phyloP scores from a whole-genome alignment of 805 yeast genomes.

The Wickerhamiella vanderwaltii region DNA sequence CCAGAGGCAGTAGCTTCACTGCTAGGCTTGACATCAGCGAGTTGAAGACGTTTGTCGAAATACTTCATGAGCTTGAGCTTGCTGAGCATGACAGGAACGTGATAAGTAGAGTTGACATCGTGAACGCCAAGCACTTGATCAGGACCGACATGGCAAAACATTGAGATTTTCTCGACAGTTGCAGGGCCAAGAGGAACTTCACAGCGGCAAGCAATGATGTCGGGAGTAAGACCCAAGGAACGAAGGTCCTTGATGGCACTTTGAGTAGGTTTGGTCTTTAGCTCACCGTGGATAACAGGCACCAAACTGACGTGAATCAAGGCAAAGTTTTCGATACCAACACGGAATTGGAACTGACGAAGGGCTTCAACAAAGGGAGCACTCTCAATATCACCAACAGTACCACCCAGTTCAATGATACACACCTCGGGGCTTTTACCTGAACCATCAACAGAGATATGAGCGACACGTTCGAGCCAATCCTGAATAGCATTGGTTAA shows the following conservation, averaged over 20 bases:
- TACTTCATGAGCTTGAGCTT: conserved; percentile 76
- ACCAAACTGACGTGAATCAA: conserved; percentile 93
- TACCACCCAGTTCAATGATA: conserved; percentile 96
- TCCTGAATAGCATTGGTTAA: conserved; percentile 95
- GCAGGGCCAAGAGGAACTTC: conserved; percentile 64
- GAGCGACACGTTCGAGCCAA: conserved; percentile 91
- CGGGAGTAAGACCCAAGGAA: conserved; percentile 88
- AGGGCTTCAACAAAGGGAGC: conserved; percentile 99
- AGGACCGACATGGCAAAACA: conserved; percentile 99
- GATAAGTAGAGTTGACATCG: conserved; percentile 93
- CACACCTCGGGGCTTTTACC: conserved; percentile 91
- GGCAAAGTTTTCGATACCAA: conserved; percentile 87
- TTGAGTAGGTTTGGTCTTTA: conserved; percentile 98
- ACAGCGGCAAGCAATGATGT: conserved; percentile 97
- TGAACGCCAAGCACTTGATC: conserved; percentile 95
- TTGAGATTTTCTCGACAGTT: conserved; percentile 90
- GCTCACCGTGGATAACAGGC: conserved; percentile 97
- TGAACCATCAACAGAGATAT: conserved; percentile 79
- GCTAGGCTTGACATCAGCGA: conserved; percentile 38
- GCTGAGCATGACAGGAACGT: conserved; percentile 81
- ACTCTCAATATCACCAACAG: conserved; percentile 97
- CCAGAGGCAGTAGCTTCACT: conserved; percentile 53
- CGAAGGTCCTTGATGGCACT: conserved; percentile 97
- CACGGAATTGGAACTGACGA: conserved; percentile 97
- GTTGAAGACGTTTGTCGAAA: conserved; percentile 50